Evolutionary conservation across 2,329 filamentous ascomycete species (phyloP).

Genomic region (Geosmithia flava): DNA sequence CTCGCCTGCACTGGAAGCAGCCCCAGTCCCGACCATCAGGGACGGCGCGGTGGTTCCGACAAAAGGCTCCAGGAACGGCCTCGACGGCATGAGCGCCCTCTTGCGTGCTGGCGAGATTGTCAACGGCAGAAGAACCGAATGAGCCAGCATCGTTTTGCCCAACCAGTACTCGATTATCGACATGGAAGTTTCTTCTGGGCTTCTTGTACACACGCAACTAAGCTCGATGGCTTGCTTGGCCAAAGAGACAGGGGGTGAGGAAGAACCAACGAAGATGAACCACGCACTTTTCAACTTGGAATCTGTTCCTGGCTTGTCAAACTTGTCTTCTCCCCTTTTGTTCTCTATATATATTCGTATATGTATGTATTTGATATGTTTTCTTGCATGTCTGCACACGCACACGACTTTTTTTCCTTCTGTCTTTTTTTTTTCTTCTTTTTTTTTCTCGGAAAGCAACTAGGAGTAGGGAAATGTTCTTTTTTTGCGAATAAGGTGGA

Average conservation of each 20-base stretch:
- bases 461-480: not conserved
- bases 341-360: not conserved
- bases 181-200: not conserved
- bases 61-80: conserved; percentile 11
- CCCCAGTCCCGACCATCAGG: conserved; percentile 10
- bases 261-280: too few species aligned
- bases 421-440: not conserved
- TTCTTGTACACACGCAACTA: not conserved
- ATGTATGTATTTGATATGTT: not conserved
- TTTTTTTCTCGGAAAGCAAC: not conserved
- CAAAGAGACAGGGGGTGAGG: too few species aligned
- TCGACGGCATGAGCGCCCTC: conserved; percentile 48
- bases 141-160: not conserved
- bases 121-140: conserved; percentile 22
- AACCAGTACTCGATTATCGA: not conserved
- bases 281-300: too few species aligned
- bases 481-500: too few species aligned
- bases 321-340: not conserved
- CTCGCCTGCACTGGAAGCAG: conserved; percentile 2
- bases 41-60: conserved; percentile 6
- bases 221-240: too few species aligned
- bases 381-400: not conserved
- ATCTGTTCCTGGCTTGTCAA: too few species aligned
- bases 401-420: not conserved
- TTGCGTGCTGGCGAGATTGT: conserved; percentile 48